phyloP scores from a whole-genome alignment of 31 red algal genomes.

The Endocladia muricata region DNA sequence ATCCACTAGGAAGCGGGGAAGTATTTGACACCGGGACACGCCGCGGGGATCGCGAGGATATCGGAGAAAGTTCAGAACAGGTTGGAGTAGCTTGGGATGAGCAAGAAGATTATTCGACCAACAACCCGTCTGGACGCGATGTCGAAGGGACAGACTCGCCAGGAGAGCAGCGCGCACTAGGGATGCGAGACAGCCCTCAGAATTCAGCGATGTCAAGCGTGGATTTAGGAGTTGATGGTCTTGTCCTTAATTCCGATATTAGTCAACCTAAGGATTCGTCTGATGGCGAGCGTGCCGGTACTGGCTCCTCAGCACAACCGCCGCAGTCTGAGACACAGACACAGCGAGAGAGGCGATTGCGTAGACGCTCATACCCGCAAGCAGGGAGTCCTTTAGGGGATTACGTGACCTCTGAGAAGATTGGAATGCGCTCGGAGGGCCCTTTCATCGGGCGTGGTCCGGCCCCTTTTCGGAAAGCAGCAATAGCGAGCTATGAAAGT shows the following conservation, averaged over 20 bases:
- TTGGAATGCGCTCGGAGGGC: conserved; percentile 44
- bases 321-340: too few species aligned
- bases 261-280: neutral
- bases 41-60: too few species aligned
- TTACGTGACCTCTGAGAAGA: conserved; percentile 52
- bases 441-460: conserved; percentile 42
- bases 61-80: too few species aligned
- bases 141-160: too few species aligned
- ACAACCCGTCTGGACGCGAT: too few species aligned
- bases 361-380: conserved; percentile 13
- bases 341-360: conserved; percentile 21
- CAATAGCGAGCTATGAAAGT: neutral
- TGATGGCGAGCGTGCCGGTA: neutral
- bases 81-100: too few species aligned
- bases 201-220: conserved; percentile 15
- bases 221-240: neutral
- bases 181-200: too few species aligned
- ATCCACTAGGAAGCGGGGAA: too few species aligned
- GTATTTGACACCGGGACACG: too few species aligned
- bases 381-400: conserved; percentile 15
- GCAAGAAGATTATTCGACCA: too few species aligned
- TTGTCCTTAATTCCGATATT: neutral
- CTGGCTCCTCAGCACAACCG: neutral
- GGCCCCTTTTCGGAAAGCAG: conserved; percentile 27
- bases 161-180: too few species aligned